Conservation (phyloP, 2,329 filamentous ascomycete genomes). For the Phaeosphaeriaceae sp. region DNA sequence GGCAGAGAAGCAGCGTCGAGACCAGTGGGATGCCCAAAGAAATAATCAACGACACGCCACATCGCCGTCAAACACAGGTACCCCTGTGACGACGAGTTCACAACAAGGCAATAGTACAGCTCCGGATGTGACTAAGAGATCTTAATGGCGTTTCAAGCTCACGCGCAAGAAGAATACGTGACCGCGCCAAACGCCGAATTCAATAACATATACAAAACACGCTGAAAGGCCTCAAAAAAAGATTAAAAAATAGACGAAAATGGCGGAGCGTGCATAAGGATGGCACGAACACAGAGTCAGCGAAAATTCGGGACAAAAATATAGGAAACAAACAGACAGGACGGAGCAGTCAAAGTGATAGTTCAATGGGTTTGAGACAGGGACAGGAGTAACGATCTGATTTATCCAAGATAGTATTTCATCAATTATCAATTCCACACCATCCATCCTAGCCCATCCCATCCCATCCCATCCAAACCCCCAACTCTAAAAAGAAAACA, state of each 20-base stretch:
- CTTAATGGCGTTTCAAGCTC: not conserved
- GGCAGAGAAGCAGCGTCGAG: not conserved
- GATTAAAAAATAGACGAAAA: not conserved
- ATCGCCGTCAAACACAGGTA: not conserved
- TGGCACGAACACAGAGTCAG: slow-evolving; percentile 1
- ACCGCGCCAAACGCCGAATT: too few relatives aligned
- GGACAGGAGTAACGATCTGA: too few relatives aligned
- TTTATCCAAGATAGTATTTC: too few relatives aligned
- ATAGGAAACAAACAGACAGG: too few relatives aligned
- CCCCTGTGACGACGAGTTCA: not conserved
- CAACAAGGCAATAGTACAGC: not conserved
- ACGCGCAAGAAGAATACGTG: not conserved
- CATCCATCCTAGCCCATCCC: too few relatives aligned
- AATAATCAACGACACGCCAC: not conserved
- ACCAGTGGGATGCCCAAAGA: not conserved
- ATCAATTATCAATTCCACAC: too few relatives aligned
- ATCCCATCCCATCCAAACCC: too few relatives aligned
- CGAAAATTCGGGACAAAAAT: too few relatives aligned
- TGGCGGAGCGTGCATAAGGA: slow-evolving; percentile 1
- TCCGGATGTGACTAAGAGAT: not conserved
- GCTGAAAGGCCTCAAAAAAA: not conserved
- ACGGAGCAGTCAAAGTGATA: too few relatives aligned
- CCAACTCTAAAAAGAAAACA: too few relatives aligned
- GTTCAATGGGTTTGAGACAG: too few relatives aligned
- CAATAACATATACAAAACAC: too few relatives aligned